A percentile compares a stretch with the other conserved stretches of the same genome.
Evolutionary conservation across 179 eudicot genomes (phyloP).

Genomic region (Sideroxylon spinosum): DNA sequence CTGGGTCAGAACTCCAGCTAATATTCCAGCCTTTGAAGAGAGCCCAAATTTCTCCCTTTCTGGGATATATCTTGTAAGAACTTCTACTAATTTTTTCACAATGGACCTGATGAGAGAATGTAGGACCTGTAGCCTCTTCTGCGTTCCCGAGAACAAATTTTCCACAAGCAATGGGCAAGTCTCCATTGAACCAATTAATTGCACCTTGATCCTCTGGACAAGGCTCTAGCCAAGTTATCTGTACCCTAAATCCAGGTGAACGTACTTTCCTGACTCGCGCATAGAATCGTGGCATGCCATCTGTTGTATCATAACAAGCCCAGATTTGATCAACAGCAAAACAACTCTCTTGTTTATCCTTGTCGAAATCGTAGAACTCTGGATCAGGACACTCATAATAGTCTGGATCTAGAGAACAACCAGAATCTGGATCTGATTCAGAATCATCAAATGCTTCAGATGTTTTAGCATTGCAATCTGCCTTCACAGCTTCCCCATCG

Average conservation of each 20-base stretch:
- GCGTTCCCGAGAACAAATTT: slow-evolving; percentile 23
- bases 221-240: slow-evolving; percentile 38
- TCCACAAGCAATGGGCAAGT: slow-evolving; percentile 43
- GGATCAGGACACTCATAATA: slow-evolving; percentile 25
- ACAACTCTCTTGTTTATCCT: slow-evolving; percentile 25
- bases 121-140: slow-evolving; percentile 15
- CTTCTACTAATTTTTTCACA: slow-evolving; percentile 23
- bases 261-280: slow-evolving; percentile 32
- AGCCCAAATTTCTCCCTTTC: slow-evolving; percentile 42
- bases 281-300: slow-evolving; percentile 47
- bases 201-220: slow-evolving; percentile 16
- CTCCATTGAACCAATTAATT: slow-evolving; percentile 25
- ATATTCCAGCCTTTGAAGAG: slow-evolving; percentile 42
- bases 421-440: slow-evolving; percentile 14
- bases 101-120: slow-evolving; percentile 37
- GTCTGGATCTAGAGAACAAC: slow-evolving; percentile 12
- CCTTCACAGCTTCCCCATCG: slow-evolving; percentile 9
- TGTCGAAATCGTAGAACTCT: slow-evolving; percentile 44
- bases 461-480: slow-evolving; percentile 4
- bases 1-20: slow-evolving; percentile 29
- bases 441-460: slow-evolving; percentile 13
- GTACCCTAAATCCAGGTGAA: slow-evolving; percentile 24
- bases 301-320: slow-evolving; percentile 43
- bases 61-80: slow-evolving; percentile 27
- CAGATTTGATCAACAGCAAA: slow-evolving; percentile 44